Base-by-base conservation (phyloP, 2,329 filamentous ascomycete genomes). In the Fusarium sterilihyphosum region DNA sequence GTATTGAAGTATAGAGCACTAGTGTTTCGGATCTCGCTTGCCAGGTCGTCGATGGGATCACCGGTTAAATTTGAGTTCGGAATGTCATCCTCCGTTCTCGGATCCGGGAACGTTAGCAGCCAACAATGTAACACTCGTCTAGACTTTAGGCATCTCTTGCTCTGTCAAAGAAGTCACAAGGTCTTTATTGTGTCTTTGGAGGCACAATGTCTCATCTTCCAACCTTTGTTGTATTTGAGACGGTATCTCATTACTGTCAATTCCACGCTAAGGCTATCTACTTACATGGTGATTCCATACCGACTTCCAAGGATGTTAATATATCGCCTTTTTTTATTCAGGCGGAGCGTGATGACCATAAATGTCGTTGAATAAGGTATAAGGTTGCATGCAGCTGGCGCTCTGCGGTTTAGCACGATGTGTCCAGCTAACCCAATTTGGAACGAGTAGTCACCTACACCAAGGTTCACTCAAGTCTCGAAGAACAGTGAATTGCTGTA, bases 271-370 rank as follows among this genome's bases (percentile, higher is more conserved):
- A 4, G 11, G 16, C 3, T 2, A 24, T 8, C 17, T 24, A 5
- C 33, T 33, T 11, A 10, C n/a, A 43, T 7, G 6, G 6, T 7
- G 3, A n/a, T 11, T 13, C 8, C 6, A 1, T 17, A 5, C 3
- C 8, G 20, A 13, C 9, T 6, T 29, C 9, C 6, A 11, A 5
- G n/a, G n/a, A n/a, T n/a, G 16, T 11, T 3, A 0, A 3, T 4
- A 7, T n/a, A 5, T n/a, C 18, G 6, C 1, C 4, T 13, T 3
- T 13, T 0, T 33, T n/a, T n/a, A 11, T 13, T 7, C 1, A 18
- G 3, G 1, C 29, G 0, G 3, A 9, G 11, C 16, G 10, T 9
- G 0, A 18, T 33, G n/a, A 6, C 11, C 8, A 5, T 29, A n/a
- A 3, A 18, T n/a, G 16, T 0, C 0, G 22, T 13, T n/a, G 16